Conservation (phyloP, 345 rosid species). For the Salix suchowensis region DNA sequence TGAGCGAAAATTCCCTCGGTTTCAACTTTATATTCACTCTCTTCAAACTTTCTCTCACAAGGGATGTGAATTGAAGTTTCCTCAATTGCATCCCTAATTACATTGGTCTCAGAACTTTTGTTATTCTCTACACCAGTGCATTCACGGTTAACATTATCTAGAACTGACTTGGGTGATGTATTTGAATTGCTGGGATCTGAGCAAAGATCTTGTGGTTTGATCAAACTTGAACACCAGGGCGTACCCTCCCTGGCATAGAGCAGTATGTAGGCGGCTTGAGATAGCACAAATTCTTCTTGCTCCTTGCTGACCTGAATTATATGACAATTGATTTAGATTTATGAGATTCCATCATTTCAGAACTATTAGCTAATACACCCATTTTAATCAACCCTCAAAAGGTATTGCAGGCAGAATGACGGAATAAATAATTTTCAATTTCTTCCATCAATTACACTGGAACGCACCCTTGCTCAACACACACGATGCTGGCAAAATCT, state of each 20-base stretch:
- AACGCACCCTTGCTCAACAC: not conserved
- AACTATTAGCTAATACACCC: not conserved
- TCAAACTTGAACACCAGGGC: conserved; percentile 65
- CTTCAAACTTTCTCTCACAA: conserved; percentile 10
- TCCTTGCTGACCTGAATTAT: conserved; percentile 51
- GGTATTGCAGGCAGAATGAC: not conserved
- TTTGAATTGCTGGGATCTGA: conserved; percentile 18
- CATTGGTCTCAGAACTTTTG: conserved; percentile 15
- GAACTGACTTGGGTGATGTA: conserved; percentile 77
- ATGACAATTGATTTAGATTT: not conserved
- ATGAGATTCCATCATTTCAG: not conserved
- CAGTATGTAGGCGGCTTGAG: conserved; percentile 70
- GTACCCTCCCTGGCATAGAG: conserved; percentile 68
- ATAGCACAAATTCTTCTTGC: conserved; percentile 53
- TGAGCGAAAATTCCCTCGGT: conserved; percentile 5
- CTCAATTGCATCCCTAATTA: conserved; percentile 22
- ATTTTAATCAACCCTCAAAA: not conserved
- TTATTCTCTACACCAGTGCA: conserved; percentile 16
- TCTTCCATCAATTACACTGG: not conserved
- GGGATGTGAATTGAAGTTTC: conserved; percentile 13
- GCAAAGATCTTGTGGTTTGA: conserved; percentile 32
- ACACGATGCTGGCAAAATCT: not conserved
- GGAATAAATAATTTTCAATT: not conserved
- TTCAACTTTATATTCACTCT: conserved; percentile 8
- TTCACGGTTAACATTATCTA: conserved; percentile 38